phyloP scores from a whole-genome alignment of 2,329 filamentous ascomycete species.

The Ophidiomyces ophidiicola region DNA sequence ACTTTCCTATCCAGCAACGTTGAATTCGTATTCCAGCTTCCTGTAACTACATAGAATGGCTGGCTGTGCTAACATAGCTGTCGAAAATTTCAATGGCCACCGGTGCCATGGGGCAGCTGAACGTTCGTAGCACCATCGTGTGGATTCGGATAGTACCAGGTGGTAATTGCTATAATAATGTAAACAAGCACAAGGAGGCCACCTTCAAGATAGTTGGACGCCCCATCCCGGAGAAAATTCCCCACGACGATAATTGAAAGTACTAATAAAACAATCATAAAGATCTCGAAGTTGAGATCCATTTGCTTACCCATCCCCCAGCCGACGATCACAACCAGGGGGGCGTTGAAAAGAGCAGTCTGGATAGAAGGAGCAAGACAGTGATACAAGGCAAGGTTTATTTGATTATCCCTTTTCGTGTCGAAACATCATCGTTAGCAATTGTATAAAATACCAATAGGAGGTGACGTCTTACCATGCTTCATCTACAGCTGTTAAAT shows the following conservation, averaged over 20 bases:
- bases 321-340: constrained; percentile 68
- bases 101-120: background rate
- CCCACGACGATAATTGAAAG: constrained; percentile 77
- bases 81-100: background rate
- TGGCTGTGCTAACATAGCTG: background rate
- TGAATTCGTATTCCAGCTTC: too few relatives aligned
- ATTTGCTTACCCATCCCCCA: constrained; percentile 63
- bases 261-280: constrained; percentile 71
- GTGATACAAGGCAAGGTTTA: constrained; percentile 76
- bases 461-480: constrained; percentile 48
- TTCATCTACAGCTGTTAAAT: constrained; percentile 72
- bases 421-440: constrained; percentile 5
- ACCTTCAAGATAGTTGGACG: constrained; percentile 84
- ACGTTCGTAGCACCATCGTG: constrained; percentile 18
- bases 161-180: constrained; percentile 49
- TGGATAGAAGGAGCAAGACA: constrained; percentile 79
- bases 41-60: too few relatives aligned
- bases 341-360: constrained; percentile 77
- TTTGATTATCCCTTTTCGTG: constrained; percentile 37
- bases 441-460: constrained; percentile 12
- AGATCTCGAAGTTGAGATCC: constrained; percentile 74
- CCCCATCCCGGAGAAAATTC: constrained; percentile 74
- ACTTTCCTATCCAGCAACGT: too few relatives aligned
- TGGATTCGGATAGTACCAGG: constrained; percentile 51
- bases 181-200: constrained; percentile 59